Evolutionary conservation across 345 rosid species (phyloP).

Genomic region (Draba incana): DNA sequence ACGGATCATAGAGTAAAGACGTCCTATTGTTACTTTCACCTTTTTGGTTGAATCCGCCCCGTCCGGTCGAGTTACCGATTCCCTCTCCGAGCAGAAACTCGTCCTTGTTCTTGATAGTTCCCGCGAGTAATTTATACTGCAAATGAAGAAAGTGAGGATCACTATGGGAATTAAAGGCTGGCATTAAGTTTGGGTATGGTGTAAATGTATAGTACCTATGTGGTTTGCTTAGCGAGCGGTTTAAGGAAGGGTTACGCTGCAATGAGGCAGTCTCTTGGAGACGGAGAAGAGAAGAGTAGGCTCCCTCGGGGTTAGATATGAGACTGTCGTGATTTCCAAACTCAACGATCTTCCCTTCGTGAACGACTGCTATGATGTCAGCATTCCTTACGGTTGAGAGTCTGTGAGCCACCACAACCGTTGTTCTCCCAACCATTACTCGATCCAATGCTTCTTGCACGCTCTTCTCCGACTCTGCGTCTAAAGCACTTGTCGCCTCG

Average conservation of each 20-base stretch:
- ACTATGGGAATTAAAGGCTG: neutral
- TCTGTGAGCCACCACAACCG: constrained; percentile 88
- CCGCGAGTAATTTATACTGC: constrained; percentile 61
- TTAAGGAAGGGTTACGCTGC: constrained; percentile 66
- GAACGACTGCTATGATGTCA: constrained; percentile 82
- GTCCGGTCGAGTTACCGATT: constrained; percentile 59
- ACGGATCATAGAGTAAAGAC: constrained; percentile 75
- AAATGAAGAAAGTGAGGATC: neutral
- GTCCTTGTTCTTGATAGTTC: constrained; percentile 69
- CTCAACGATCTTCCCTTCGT: constrained; percentile 80
- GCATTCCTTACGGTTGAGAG: constrained; percentile 92
- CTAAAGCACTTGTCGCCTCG: constrained; percentile 97
- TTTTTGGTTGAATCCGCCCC: constrained; percentile 47
- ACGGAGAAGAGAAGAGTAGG: constrained; percentile 73
- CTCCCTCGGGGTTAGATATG: constrained; percentile 60
- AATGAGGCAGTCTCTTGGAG: constrained; percentile 75
- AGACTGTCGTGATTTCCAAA: constrained; percentile 91
- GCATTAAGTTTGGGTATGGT: too few relatives aligned
- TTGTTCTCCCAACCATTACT: constrained; percentile 94
- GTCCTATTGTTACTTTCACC: constrained; percentile 53
- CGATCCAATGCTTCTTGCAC: constrained; percentile 95
- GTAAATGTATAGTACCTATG: constrained; percentile 54
- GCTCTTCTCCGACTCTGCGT: constrained; percentile 93
- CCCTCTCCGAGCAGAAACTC: constrained; percentile 86
- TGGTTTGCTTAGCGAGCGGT: constrained; percentile 56